Evolutionary conservation across 2,329 filamentous ascomycete genomes (phyloP).

Genomic region (Beauveria brongniartii): DNA sequence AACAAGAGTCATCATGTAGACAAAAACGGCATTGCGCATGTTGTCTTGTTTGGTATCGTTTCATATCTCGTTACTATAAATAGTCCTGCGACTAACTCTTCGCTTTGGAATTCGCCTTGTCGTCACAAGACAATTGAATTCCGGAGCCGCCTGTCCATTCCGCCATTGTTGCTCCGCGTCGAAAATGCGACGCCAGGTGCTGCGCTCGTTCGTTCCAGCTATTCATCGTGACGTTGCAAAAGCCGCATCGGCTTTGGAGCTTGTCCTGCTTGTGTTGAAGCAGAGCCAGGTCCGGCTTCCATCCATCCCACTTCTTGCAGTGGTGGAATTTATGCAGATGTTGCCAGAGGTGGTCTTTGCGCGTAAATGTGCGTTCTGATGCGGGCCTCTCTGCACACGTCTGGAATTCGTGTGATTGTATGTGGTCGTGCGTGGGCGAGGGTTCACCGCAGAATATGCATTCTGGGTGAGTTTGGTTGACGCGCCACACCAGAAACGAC

Average conservation of each 20-base stretch:
- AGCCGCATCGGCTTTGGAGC: constrained; percentile 22
- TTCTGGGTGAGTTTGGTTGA: constrained; percentile 33
- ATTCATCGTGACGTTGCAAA: constrained; percentile 19
- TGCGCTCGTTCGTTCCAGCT: constrained; percentile 23
- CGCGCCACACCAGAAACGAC: constrained; percentile 39
- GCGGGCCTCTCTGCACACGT: constrained; percentile 40
- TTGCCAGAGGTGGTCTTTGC: constrained; percentile 36
- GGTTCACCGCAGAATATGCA: constrained; percentile 31
- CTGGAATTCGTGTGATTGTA: constrained; percentile 33
- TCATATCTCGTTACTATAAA: background rate
- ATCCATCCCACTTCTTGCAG: constrained; percentile 38
- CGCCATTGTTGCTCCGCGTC: constrained; percentile 22
- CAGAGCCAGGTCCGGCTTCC: constrained; percentile 34
- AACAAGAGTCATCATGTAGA: background rate
- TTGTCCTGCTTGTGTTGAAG: constrained; percentile 23
- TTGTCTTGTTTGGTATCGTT: background rate
- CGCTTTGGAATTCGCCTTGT: background rate
- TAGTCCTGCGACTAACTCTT: background rate
- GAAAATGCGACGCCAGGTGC: constrained; percentile 23
- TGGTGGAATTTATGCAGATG: constrained; percentile 35
- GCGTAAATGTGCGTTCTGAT: constrained; percentile 33
- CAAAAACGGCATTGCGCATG: background rate
- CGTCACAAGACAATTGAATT: constrained; percentile 1
- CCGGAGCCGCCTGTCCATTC: constrained; percentile 9
- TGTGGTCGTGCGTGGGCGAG: constrained; percentile 27